phyloP scores from a whole-genome alignment of 2,329 filamentous ascomycete genomes.

The Moelleriella libera region DNA sequence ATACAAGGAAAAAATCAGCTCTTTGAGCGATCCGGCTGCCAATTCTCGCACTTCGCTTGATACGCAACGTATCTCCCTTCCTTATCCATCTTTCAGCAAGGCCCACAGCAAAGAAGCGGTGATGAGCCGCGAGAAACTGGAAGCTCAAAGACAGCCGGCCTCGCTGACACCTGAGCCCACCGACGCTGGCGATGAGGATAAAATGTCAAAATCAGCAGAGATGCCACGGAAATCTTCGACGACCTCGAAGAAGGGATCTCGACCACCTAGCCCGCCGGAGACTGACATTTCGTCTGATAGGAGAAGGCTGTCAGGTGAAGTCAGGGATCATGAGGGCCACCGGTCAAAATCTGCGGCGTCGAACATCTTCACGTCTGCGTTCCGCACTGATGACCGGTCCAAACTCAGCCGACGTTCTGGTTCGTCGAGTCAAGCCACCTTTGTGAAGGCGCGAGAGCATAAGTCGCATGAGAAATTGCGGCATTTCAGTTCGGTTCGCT shows the following conservation, averaged over 20 bases:
- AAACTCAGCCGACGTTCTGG: constrained; percentile 40
- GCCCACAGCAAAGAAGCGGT: constrained; percentile 83
- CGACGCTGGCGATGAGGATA: constrained; percentile 36
- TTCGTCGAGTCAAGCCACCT: constrained; percentile 44
- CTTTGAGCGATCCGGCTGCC: constrained; percentile 20
- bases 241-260: constrained; percentile 24
- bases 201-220: constrained; percentile 33
- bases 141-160: constrained; percentile 17
- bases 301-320: constrained; percentile 21
- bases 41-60: constrained; percentile 11
- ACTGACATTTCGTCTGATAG: constrained; percentile 41
- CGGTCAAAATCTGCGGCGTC: constrained; percentile 31
- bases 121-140: constrained; percentile 42
- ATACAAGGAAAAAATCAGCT: constrained; percentile 13
- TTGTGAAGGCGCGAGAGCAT: constrained; percentile 23
- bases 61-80: constrained; percentile 38
- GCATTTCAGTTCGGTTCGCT: constrained; percentile 18
- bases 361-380: constrained; percentile 26
- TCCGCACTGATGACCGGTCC: constrained; percentile 33
- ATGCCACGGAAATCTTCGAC: constrained; percentile 21
- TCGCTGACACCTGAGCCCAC: constrained; percentile 58
- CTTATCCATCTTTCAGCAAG: constrained; percentile 79
- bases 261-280: constrained; percentile 50
- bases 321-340: constrained; percentile 7
- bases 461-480: constrained; percentile 21